Evolutionary conservation across 2,329 filamentous ascomycete species (phyloP).

Genomic region (Monascus ruber): DNA sequence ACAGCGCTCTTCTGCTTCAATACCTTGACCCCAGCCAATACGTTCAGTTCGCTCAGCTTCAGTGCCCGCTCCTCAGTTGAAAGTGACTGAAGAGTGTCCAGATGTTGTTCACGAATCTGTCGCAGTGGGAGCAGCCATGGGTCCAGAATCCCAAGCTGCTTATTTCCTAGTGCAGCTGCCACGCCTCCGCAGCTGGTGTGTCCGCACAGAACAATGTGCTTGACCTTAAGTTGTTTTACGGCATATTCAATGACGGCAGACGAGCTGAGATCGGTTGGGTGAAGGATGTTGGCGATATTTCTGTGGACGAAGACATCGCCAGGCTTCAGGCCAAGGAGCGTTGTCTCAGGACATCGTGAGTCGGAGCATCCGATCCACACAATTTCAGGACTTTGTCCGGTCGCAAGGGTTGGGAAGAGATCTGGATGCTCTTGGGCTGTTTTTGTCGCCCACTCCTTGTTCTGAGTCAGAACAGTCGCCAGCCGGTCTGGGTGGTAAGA

Average conservation of each 20-base stretch:
- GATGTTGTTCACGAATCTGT: conserved; percentile 43
- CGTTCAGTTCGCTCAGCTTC: conserved; percentile 66
- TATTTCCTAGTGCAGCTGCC: conserved; percentile 49
- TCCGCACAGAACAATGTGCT: conserved; percentile 59
- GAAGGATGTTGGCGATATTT: conserved; percentile 23
- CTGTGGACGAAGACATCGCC: conserved; percentile 24
- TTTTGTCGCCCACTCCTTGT: too few species aligned
- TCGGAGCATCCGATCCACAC: conserved; percentile 25
- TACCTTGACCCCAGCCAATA: conserved; percentile 54
- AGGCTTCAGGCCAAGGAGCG: conserved; percentile 21
- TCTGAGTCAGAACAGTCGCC: too few species aligned
- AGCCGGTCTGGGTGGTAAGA: too few species aligned
- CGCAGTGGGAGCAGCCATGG: conserved; percentile 55
- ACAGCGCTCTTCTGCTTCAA: conserved; percentile 59
- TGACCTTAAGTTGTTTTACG: conserved; percentile 36
- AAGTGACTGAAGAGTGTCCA: conserved; percentile 34
- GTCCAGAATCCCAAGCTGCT: conserved; percentile 60
- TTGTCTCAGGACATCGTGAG: conserved; percentile 21
- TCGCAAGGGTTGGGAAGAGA: too few species aligned
- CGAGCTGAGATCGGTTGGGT: conserved; percentile 17
- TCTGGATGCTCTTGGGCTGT: too few species aligned
- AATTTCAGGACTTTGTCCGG: too few species aligned
- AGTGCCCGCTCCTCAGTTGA: conserved; percentile 39
- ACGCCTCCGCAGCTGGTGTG: conserved; percentile 60
- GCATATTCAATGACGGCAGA: conserved; percentile 24